Percentiles rank a stretch among this genome's conserved stretches.
Conservation (phyloP, 768 basidiomycete genomes). For the Leccinum aurantiacum region DNA sequence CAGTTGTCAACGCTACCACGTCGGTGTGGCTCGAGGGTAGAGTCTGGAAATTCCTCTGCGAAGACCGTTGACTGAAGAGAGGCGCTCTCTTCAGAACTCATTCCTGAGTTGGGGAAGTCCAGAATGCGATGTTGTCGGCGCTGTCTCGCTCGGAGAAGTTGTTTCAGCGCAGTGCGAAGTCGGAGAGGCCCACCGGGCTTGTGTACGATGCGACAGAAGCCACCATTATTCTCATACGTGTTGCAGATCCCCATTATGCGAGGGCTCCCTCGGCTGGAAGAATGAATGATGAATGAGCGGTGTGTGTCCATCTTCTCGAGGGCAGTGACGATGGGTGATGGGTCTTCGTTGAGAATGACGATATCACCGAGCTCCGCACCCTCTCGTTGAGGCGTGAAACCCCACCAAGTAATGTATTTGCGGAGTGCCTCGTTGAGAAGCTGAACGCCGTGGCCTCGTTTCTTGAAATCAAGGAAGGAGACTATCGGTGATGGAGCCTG, state of each 20-base stretch:
- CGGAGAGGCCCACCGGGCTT: constrained; percentile 87
- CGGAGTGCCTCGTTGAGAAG: constrained; percentile 60
- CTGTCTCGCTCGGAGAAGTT: constrained; percentile 33
- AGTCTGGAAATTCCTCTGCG: constrained; percentile 23
- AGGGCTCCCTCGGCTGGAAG: constrained; percentile 66
- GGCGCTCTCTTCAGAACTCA: constrained; percentile 26
- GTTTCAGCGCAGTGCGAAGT: constrained; percentile 63
- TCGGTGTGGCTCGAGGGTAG: constrained; percentile 24
- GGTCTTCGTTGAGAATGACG: constrained; percentile 79
- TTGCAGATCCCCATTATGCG: constrained; percentile 59
- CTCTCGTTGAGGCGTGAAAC: constrained; percentile 49
- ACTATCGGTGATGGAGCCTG: constrained; percentile 47
- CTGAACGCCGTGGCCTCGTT: constrained; percentile 60
- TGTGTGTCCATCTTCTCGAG: constrained; percentile 54
- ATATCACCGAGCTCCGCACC: constrained; percentile 61
- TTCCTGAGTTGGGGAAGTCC: constrained; percentile 17
- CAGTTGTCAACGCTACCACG: constrained; percentile 36
- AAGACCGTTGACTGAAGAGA: constrained; percentile 31
- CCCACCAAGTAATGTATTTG: constrained; percentile 77
- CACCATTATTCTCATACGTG: constrained; percentile 78
- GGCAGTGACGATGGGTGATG: constrained; percentile 53
- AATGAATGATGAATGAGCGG: constrained; percentile 75
- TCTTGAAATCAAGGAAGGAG: constrained; percentile 72
- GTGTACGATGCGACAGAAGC: constrained; percentile 84
- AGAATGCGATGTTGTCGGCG: constrained; percentile 29